Base-by-base conservation (phyloP, 768 basidiomycete genomes). In the Podaxis sp. region DNA sequence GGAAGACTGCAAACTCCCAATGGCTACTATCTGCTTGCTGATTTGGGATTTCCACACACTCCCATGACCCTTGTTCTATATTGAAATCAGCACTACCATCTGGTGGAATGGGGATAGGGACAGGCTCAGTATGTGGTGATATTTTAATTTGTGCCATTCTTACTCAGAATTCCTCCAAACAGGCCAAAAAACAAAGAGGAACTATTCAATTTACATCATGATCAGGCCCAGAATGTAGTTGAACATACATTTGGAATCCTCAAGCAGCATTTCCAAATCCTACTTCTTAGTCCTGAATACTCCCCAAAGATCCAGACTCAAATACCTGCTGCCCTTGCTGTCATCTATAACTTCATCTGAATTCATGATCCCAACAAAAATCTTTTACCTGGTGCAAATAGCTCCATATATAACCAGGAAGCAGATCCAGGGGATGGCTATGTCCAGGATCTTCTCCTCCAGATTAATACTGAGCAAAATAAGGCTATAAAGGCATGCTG, bases 201-300 rank as follows among this genome's bases (percentile, higher is more conserved):
- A 64, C 66, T 81, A 0, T 81, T 73, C 62, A 82, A 80, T 69
- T 70, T 82, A 2, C 67, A 72, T 24, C 78, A 82, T 70, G 70
- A 77, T 8, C 69, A 68, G 60, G 73, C 72, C 52, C 70, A 69
- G 1, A 82, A 79, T 72, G 70, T 78, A 33, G 67, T 79, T 62
- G 76, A 79, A 62, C 66, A 63, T 13, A 76, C 77, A 36, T 78
- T 78, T 72, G 77, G 77, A 56, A 71, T 78, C 3, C 8, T 75
- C 50, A 79, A 78, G 67, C 57, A 64, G 17, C 58, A 67, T 0
- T 73, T 63, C 50, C 50, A 26, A 12, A 68, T 72, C 40, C 66
- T 73, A 15, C 64, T 20, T 17, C 46, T 33, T 13, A 41, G 68
- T 55, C 66, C 70, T 3, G 50, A 72, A 20, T 71, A 65, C 55